phyloP scores from a whole-genome alignment of 2,329 filamentous ascomycete species.

The Arthrobotrys entomopaga region DNA sequence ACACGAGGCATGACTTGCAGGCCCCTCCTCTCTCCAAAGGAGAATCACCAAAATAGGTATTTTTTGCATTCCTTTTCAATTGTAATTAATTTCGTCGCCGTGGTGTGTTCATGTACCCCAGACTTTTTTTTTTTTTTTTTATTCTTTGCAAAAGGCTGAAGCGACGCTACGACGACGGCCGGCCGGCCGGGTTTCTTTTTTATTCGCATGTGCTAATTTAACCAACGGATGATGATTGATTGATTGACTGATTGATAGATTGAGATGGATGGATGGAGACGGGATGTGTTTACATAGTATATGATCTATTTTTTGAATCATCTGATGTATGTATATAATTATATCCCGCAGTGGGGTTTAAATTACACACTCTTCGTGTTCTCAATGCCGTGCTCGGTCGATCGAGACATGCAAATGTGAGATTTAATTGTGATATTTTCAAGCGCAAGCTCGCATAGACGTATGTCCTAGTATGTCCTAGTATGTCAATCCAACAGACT shows the following conservation, averaged over 20 bases:
- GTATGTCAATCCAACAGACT: too few relatives aligned
- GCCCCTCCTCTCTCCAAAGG: background rate
- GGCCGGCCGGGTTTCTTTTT: conserved; percentile 22
- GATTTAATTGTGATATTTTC: background rate
- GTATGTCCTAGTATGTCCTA: too few relatives aligned
- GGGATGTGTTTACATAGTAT: background rate
- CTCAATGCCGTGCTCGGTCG: conserved; percentile 3
- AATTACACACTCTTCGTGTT: too few relatives aligned
- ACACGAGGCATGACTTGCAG: conserved; percentile 56
- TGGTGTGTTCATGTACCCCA: conserved; percentile 32
- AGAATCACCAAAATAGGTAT: background rate
- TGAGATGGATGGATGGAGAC: background rate
- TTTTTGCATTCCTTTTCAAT: background rate
- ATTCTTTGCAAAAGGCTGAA: conserved; percentile 23
- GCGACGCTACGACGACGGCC: conserved; percentile 12
- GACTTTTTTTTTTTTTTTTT: too few relatives aligned
- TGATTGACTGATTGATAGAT: too few relatives aligned
- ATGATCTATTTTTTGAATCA: conserved; percentile 1
- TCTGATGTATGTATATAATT: too few relatives aligned
- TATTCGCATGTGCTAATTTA: conserved; percentile 26
- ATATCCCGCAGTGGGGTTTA: conserved; percentile 5
- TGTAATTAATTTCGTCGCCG: background rate
- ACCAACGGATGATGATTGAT: conserved; percentile 9
- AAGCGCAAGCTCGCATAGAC: too few relatives aligned
- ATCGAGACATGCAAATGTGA: background rate